phyloP scores from a whole-genome alignment of 805 yeast genomes.

The Diddensiella santjacobensis region DNA sequence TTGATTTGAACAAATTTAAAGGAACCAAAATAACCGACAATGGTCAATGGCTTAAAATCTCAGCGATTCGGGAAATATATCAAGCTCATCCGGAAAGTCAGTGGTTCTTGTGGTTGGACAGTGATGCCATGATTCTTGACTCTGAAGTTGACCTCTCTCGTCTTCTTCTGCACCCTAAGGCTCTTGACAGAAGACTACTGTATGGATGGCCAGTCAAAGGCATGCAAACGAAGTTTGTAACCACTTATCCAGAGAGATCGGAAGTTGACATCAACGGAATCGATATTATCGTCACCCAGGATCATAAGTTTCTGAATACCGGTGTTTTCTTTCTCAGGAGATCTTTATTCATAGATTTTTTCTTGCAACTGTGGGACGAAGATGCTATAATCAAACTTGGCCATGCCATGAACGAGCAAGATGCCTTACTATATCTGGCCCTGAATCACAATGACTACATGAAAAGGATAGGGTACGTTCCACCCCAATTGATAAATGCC shows the following conservation, averaged over 20 bases:
- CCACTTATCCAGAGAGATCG: conserved; percentile 7
- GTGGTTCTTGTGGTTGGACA: conserved; percentile 40
- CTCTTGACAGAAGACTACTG: conserved; percentile 23
- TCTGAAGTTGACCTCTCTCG: conserved; percentile 27
- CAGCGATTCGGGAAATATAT: conserved; percentile 33
- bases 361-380: conserved; percentile 33
- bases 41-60: conserved; percentile 32
- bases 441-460: conserved; percentile 20
- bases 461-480: conserved; percentile 29
- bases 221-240: not conserved
- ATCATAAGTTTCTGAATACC: conserved; percentile 29
- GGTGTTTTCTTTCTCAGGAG: conserved; percentile 33
- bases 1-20: conserved; percentile 20
- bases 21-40: not conserved
- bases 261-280: conserved; percentile 23
- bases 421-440: conserved; percentile 21
- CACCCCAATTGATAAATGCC: conserved; percentile 31
- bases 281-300: conserved; percentile 30
- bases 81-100: conserved; percentile 32
- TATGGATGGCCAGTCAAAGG: conserved; percentile 24
- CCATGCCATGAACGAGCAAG: conserved; percentile 25
- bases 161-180: conserved; percentile 29
- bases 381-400: conserved; percentile 16
- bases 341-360: conserved; percentile 20
- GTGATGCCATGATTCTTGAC: conserved; percentile 36